Evolutionary conservation across 768 basidiomycete species (phyloP).

Genomic region (Macrocybe gigantea): DNA sequence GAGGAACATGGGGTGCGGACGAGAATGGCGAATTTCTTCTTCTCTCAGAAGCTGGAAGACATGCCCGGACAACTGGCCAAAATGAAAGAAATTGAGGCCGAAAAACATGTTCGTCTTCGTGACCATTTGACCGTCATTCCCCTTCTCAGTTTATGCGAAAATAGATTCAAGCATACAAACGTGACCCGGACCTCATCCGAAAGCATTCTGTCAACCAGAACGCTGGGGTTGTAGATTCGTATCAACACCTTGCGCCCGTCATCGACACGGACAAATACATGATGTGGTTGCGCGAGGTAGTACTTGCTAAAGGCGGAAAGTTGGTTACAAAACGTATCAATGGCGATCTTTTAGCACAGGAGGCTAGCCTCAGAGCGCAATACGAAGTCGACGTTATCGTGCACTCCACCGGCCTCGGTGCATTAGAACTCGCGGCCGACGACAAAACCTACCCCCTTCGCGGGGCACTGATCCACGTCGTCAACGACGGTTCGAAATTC

Average conservation of each 20-base stretch:
- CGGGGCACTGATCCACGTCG: constrained; percentile 27
- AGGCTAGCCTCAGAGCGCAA: constrained; percentile 16
- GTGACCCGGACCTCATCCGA: constrained; percentile 14
- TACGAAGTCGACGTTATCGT: constrained; percentile 25
- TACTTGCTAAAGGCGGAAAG: constrained; percentile 20
- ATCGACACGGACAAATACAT: constrained; percentile 32
- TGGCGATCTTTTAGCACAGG: constrained; percentile 23
- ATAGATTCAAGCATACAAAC: constrained; percentile 20
- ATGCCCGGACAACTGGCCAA: constrained; percentile 21
- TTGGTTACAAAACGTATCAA: constrained; percentile 21
- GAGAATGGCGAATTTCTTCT: constrained; percentile 29
- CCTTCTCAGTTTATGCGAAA: neutral
- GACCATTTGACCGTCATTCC: neutral
- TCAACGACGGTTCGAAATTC: constrained; percentile 29
- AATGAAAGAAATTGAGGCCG: constrained; percentile 19
- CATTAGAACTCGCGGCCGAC: constrained; percentile 25
- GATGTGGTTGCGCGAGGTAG: constrained; percentile 22
- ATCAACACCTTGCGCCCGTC: constrained; percentile 26
- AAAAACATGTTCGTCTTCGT: constrained; percentile 1
- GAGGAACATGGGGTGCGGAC: constrained; percentile 26
- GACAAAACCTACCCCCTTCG: constrained; percentile 27
- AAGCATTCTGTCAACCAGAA: constrained; percentile 21
- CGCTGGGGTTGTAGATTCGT: constrained; percentile 27
- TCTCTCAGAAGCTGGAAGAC: constrained; percentile 18
- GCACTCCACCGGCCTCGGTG: constrained; percentile 29